A percentile compares a stretch with the other conserved stretches of the same genome.
These are phyloP conservation scores for Quercus lobata DNA, from an alignment of 331 rosid genomes.

Conservation along the genomic window DNA sequence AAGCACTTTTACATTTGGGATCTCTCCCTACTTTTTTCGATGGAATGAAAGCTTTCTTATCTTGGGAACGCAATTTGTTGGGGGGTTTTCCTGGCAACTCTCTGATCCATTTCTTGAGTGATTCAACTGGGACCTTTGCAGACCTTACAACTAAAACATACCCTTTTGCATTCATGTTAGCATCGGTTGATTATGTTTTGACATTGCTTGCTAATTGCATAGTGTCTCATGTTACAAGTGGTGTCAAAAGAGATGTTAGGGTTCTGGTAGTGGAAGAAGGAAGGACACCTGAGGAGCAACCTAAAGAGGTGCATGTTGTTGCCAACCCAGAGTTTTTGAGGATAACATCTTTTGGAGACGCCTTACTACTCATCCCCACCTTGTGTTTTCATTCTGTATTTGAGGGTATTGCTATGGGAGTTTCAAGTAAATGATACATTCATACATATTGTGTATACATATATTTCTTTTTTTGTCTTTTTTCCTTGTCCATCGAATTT, in stretches of 20 bases:
- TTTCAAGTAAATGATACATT: slow-evolving; percentile 40
- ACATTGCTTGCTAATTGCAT: slow-evolving; percentile 72
- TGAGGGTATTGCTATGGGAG: slow-evolving; percentile 80
- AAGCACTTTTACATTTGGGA: slow-evolving; percentile 55
- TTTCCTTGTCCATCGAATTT: too few species aligned
- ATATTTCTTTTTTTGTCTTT: too few species aligned
- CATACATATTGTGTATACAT: too few species aligned
- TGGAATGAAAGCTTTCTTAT: slow-evolving; percentile 76
- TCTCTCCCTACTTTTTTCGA: slow-evolving; percentile 58
- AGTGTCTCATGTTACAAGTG: slow-evolving; percentile 24
- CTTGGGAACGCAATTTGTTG: slow-evolving; percentile 59
- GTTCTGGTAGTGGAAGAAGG: slow-evolving; percentile 52
- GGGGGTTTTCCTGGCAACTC: slow-evolving; percentile 59
- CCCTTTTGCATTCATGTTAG: slow-evolving; percentile 76
- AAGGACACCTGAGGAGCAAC: slow-evolving; percentile 18
- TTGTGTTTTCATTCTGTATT: slow-evolving; percentile 73
- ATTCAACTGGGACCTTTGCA: slow-evolving; percentile 33
- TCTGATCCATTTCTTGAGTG: slow-evolving; percentile 74
- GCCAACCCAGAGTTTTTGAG: slow-evolving; percentile 29
- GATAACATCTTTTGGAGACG: slow-evolving; percentile 57
- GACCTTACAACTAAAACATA: slow-evolving; percentile 55
- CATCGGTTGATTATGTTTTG: slow-evolving; percentile 55
- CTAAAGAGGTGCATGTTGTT: not conserved
- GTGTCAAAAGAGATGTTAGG: slow-evolving; percentile 28
- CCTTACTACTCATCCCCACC: slow-evolving; percentile 67